These are phyloP conservation scores for Brassica napus DNA, from an alignment of 345 rosid species.

Conservation along the genomic window DNA sequence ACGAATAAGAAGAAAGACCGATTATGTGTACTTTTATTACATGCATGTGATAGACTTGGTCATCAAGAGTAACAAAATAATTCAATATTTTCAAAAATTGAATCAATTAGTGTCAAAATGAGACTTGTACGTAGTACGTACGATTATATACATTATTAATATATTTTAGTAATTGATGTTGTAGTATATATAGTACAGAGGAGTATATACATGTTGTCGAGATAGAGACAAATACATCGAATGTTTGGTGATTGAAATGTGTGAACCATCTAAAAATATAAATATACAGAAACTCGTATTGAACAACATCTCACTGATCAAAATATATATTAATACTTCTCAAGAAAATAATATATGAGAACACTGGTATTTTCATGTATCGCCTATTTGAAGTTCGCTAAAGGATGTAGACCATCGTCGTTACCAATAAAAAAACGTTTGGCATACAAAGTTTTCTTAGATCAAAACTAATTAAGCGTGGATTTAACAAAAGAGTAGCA, in stretches of 20 bases:
- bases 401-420: slow-evolving; percentile 8
- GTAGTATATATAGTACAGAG: slow-evolving; percentile 18
- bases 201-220: slow-evolving; percentile 33
- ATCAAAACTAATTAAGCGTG: not conserved
- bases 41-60: slow-evolving; percentile 39
- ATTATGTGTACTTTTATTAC: slow-evolving; percentile 28
- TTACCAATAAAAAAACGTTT: not conserved
- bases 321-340: not conserved
- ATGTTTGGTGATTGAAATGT: slow-evolving; percentile 39
- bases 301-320: not conserved
- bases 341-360: not conserved
- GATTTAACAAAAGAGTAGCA: not conserved
- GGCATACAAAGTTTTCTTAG: not conserved
- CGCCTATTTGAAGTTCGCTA: not conserved
- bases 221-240: slow-evolving; percentile 39
- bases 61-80: slow-evolving; percentile 8
- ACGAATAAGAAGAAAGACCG: slow-evolving; percentile 34
- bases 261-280: slow-evolving; percentile 12
- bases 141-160: not conserved
- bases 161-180: slow-evolving; percentile 10
- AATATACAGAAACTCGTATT: not conserved
- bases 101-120: slow-evolving; percentile 16
- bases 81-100: not conserved
- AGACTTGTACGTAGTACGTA: slow-evolving; percentile 16
- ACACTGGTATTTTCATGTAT: not conserved